These are phyloP conservation scores for Trichoderma sp. DNA, from an alignment of 2,329 filamentous ascomycete genomes.

Conservation along the genomic window DNA sequence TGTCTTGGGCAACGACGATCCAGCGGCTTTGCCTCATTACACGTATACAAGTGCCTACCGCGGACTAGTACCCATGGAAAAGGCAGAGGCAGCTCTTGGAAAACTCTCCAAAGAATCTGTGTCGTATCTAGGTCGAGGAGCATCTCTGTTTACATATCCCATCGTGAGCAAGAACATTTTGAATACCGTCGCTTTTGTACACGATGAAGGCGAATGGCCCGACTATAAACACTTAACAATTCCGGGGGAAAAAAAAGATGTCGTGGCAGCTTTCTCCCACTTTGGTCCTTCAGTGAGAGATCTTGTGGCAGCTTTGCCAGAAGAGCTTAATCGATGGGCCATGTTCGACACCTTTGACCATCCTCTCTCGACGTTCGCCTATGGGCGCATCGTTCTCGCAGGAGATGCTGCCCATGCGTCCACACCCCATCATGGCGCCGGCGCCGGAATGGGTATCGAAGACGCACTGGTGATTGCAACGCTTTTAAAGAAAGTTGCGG, in stretches of 20 bases:
- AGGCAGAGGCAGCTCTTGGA: neutral
- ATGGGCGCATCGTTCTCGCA: constrained; percentile 28
- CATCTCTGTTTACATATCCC: constrained; percentile 11
- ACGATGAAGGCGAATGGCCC: constrained; percentile 15
- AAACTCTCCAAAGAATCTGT: neutral
- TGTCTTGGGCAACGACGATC: neutral
- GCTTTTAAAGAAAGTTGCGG: neutral
- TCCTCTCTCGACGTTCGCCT: constrained; percentile 23
- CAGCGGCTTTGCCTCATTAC: constrained; percentile 15
- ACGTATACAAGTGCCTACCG: constrained; percentile 10
- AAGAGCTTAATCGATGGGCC: constrained; percentile 25
- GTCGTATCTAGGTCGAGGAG: constrained; percentile 8
- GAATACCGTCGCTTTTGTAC: constrained; percentile 17
- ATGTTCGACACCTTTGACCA: constrained; percentile 27
- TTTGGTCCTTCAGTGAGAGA: constrained; percentile 4
- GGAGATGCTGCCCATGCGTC: constrained; percentile 34
- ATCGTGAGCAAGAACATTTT: neutral
- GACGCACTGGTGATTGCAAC: constrained; percentile 27
- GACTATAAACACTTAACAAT: neutral
- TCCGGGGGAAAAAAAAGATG: neutral
- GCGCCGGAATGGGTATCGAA: constrained; percentile 35
- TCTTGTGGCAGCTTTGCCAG: constrained; percentile 5
- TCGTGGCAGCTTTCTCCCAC: neutral
- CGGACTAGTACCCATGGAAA: constrained; percentile 15
- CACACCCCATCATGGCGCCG: constrained; percentile 33